Evolutionary conservation across 2,329 filamentous ascomycete genomes (phyloP).

Genomic region (Diaporthe velutina): DNA sequence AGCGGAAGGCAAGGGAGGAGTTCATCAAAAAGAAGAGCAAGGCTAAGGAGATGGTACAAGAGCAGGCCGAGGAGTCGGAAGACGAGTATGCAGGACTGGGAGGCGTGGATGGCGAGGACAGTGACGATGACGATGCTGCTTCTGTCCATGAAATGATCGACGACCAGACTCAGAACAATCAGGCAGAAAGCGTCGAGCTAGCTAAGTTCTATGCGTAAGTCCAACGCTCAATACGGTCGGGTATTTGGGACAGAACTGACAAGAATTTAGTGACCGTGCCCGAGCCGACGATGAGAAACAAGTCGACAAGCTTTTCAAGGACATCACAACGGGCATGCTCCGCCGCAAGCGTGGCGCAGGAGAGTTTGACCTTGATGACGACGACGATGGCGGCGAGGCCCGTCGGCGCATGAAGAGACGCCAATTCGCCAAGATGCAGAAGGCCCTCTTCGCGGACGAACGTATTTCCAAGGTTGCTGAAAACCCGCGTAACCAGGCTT

Average conservation of each 20-base stretch:
- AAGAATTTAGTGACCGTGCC: slow-evolving; percentile 75
- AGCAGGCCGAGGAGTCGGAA: slow-evolving; percentile 96
- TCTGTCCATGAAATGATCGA: slow-evolving; percentile 91
- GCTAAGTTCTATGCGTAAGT: slow-evolving; percentile 92
- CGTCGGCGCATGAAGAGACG: slow-evolving; percentile 84
- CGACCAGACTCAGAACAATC: slow-evolving; percentile 79
- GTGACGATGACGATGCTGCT: slow-evolving; percentile 78
- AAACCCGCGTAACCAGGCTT: slow-evolving; percentile 90
- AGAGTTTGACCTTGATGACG: slow-evolving; percentile 89
- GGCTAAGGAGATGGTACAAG: slow-evolving; percentile 88
- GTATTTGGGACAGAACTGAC: slow-evolving; percentile 19
- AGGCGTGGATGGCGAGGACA: slow-evolving; percentile 89
- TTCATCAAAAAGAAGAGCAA: slow-evolving; percentile 91
- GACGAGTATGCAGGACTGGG: slow-evolving; percentile 97
- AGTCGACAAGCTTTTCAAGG: slow-evolving; percentile 91
- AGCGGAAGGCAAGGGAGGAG: slow-evolving; percentile 58
- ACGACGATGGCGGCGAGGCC: slow-evolving; percentile 86
- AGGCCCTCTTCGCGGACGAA: slow-evolving; percentile 88
- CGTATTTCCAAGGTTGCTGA: slow-evolving; percentile 91
- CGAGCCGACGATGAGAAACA: slow-evolving; percentile 86
- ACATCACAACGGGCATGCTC: slow-evolving; percentile 90
- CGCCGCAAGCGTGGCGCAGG: slow-evolving; percentile 82
- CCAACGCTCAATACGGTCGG: slow-evolving; percentile 36
- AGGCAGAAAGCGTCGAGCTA: slow-evolving; percentile 83
- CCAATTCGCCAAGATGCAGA: slow-evolving; percentile 92